Base-by-base conservation (phyloP, 768 basidiomycete species). In the Russula griseocarnosa region DNA sequence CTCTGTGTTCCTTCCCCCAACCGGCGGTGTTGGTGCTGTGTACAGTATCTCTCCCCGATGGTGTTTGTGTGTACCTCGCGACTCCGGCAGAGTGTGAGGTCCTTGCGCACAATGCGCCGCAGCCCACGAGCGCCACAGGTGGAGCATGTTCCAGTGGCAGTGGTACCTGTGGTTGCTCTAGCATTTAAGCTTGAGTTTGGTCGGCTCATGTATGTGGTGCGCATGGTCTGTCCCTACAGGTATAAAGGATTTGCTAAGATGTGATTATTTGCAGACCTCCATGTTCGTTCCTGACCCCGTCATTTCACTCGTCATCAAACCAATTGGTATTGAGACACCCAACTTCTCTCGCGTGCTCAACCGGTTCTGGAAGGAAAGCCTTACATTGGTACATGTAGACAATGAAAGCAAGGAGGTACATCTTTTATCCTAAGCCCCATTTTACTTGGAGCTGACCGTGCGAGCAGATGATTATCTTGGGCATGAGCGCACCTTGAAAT, bases 401-500 rank as follows among this genome's bases (percentile, higher is more conserved):
- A 75, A 81, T 28, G 95, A 97, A 72, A 92, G 89, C 72, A 94
- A 96, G 75, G 96, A 99, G 85, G 92, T 90, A 26, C 6, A 69
- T 66, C 44, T 40, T 55, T 58, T 4, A 1, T 40, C 20, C 42
- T 20, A 44, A 13, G 30, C 8, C 7, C 38, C 44, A 10, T 60
- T n/a, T 61, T 14, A 28, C 32, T 28, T 16, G 30, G 50, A 55
- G 44, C 53, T 32, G 42, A 57, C 54, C 34, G 3, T 34, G 22
- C 10, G 38, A 49, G 20, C 68, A 94, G 92, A 98, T 95, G 18
- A 98, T 99, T 74, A 98, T 99, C 68, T 98, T 94, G 36, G 97
- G 97, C 24, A 99, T 99, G 97, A 97, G 97, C 26, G 97, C 97
- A 99, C 73, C 83, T 99, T 24, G 97, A 99, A 72, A 96, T 99